These are phyloP conservation scores for Elongisporangium undulatum DNA, from an alignment of 352 stramenopile genomes.

Conservation along the genomic window DNA sequence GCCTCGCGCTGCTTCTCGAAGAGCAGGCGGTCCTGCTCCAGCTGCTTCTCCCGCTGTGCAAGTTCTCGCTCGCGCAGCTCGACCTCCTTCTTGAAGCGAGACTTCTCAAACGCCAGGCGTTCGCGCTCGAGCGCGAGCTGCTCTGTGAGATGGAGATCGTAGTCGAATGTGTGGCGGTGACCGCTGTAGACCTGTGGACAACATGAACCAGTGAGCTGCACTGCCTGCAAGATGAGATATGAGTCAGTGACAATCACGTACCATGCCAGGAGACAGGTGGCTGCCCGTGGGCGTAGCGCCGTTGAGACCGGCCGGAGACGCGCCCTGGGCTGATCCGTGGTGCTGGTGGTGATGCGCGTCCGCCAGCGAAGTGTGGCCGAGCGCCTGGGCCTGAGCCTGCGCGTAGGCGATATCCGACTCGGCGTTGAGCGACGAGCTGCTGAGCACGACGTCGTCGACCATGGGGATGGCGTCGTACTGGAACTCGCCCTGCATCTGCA, in stretches of 20 bases:
- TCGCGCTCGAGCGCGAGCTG: slow-evolving; percentile 69
- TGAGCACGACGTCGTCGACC: slow-evolving; percentile 70
- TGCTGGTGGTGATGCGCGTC: slow-evolving; percentile 27
- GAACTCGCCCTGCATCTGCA: slow-evolving; percentile 64
- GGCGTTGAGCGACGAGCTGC: slow-evolving; percentile 33
- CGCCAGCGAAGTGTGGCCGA: slow-evolving; percentile 25
- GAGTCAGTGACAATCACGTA: slow-evolving; percentile 12
- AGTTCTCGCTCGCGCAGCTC: slow-evolving; percentile 68
- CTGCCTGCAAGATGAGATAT: neutral
- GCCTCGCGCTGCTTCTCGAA: slow-evolving; percentile 51
- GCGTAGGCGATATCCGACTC: slow-evolving; percentile 62
- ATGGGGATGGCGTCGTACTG: slow-evolving; percentile 62
- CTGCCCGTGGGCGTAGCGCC: neutral
- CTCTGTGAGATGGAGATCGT: slow-evolving; percentile 71
- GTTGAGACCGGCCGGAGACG: slow-evolving; percentile 11
- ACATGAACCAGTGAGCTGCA: neutral
- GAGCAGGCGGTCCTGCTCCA: slow-evolving; percentile 53
- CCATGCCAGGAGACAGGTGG: slow-evolving; percentile 37
- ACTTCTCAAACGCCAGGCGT: slow-evolving; percentile 66
- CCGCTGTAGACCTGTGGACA: slow-evolving; percentile 23
- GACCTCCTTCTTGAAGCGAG: slow-evolving; percentile 69
- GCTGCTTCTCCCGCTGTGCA: slow-evolving; percentile 51
- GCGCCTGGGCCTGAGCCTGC: slow-evolving; percentile 36
- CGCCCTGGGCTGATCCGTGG: neutral
- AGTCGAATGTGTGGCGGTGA: slow-evolving; percentile 54